Conservation (phyloP, 73 alveolate genomes). For the Paramecium primaurelia region DNA sequence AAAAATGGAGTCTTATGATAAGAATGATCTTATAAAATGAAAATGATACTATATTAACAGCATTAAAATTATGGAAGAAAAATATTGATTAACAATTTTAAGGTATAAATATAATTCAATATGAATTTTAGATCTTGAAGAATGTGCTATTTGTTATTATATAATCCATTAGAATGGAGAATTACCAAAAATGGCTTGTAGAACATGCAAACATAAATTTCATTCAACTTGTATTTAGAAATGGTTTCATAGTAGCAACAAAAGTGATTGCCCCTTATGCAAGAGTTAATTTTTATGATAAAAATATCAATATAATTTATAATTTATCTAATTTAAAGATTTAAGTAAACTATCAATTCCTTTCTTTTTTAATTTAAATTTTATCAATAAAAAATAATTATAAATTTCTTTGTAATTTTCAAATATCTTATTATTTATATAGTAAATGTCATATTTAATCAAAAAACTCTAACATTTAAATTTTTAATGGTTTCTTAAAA, state of each 20-base stretch:
- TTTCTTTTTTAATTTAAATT: too few relatives aligned
- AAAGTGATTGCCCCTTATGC: constrained; percentile 86
- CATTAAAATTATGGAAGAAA: constrained; percentile 75
- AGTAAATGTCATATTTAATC: too few relatives aligned
- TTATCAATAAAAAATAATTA: too few relatives aligned
- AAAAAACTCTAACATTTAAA: too few relatives aligned
- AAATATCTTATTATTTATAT: too few relatives aligned
- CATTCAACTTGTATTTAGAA: constrained; percentile 79
- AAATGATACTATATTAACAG: constrained; percentile 75
- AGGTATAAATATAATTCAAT: constrained; percentile 27
- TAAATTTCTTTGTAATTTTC: too few relatives aligned
- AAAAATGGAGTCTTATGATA: constrained; percentile 77
- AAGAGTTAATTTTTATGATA: constrained; percentile 82
- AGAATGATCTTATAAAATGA: constrained; percentile 64
- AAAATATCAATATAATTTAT: not conserved
- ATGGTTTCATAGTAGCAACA: constrained; percentile 79
- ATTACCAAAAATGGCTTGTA: constrained; percentile 82
- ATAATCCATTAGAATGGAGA: constrained; percentile 74
- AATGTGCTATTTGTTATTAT: constrained; percentile 80
- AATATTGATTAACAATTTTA: constrained; percentile 79
- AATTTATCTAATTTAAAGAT: too few relatives aligned
- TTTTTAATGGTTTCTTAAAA: too few relatives aligned
- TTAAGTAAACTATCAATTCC: too few relatives aligned
- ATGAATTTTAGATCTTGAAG: constrained; percentile 64
- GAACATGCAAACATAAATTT: constrained; percentile 84